Evolutionary conservation across 1,284 basidiomycete genomes (phyloP), one percentile per base, ranked within the genome.

Genomic region (Papiliotrema nemorosa): DNA sequence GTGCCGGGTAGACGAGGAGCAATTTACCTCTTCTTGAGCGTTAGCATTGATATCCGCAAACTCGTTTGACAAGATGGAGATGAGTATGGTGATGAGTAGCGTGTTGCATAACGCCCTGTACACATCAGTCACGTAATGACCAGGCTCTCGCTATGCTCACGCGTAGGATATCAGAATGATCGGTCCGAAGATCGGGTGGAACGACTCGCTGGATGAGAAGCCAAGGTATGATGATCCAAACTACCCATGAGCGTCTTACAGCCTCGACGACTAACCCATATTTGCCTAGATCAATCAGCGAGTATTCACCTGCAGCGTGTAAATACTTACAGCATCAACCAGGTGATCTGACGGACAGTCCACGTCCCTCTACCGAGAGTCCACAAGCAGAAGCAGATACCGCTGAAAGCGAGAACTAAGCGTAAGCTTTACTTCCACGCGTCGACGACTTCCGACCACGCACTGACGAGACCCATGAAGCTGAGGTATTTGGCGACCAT

Each of bases 111-210:
- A 55, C 2, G 64, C 67, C 20, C 59, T 63, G 25, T 39, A 57
- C n/a, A n/a, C n/a, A n/a, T n/a, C n/a, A 37, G 27, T 40, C 25
- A 37, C 43, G 50, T 46, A 33, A 25, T 14, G 9, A 31, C 29
- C 29, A 7, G n/a, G n/a, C n/a, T n/a, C 29, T 12, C 12, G 13
- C 33, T 21, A 20, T 46, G 55, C 67, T 62, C 36, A 69, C 49
- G 90, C 88, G 69, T 91, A 97, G 16, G 80, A 76, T 12, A 78
- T 86, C 82, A 94, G 88, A 45, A 94, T 77, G 47, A 91, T 82
- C 0, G 90, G 90, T 1, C 90, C 90, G 39, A 76, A 70, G 16
- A 69, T 66, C 3, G 86, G 87, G 67, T 93, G 89, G 72, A 92
- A 92, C 51, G 82, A 86, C 47, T 77, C 12, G 85, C 86, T 67